A percentile compares a stretch with the other conserved stretches of the same genome.
phyloP scores from a whole-genome alignment of 2,329 filamentous ascomycete genomes.

The Trichoderma sp. region DNA sequence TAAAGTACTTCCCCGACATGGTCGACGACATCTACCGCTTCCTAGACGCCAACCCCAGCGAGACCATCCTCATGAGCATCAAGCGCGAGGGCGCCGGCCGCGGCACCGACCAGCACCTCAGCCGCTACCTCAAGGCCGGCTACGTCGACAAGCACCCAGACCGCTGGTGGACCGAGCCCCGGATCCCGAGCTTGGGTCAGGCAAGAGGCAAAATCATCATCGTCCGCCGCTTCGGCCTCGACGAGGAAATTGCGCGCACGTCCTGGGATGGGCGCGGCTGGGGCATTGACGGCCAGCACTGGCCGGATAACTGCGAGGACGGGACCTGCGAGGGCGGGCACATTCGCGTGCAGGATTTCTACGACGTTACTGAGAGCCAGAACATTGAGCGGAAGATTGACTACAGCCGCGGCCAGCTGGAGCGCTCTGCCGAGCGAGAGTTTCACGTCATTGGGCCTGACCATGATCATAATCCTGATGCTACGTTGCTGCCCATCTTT shows the following conservation, averaged over 20 bases:
- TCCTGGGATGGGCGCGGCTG: conserved; percentile 55
- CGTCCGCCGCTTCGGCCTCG: conserved; percentile 74
- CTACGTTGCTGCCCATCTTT: conserved; percentile 64
- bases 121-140: conserved; percentile 69
- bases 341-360: conserved; percentile 91
- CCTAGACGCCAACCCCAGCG: conserved; percentile 73
- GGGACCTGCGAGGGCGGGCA: conserved; percentile 68
- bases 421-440: conserved; percentile 62
- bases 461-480: conserved; percentile 27
- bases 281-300: conserved; percentile 64
- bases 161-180: conserved; percentile 77
- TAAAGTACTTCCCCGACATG: conserved; percentile 75
- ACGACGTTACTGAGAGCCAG: conserved; percentile 74
- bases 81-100: conserved; percentile 89
- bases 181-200: conserved; percentile 76
- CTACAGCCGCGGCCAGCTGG: conserved; percentile 72
- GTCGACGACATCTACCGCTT: conserved; percentile 73
- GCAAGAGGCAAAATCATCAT: conserved; percentile 82
- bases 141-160: conserved; percentile 61
- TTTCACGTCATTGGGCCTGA: conserved; percentile 46
- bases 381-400: conserved; percentile 81
- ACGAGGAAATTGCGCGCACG: conserved; percentile 51
- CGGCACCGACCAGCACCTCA: conserved; percentile 76
- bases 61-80: conserved; percentile 81
- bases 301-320: conserved; percentile 88